Evolutionary conservation across 768 basidiomycete species (phyloP).

Genomic region (Mycena rosella): DNA sequence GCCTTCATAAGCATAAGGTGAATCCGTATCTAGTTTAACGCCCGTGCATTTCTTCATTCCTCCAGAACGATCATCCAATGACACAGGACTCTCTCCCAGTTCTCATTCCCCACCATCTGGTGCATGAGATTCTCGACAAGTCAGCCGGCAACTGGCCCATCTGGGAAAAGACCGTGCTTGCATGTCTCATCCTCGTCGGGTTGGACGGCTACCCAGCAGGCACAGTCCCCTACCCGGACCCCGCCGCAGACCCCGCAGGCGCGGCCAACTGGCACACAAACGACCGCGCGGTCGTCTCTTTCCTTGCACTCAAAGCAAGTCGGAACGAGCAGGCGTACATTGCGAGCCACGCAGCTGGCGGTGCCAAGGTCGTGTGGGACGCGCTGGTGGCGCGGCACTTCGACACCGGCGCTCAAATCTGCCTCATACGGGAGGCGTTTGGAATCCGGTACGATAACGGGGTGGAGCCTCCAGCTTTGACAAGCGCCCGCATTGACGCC

Average conservation of each 20-base stretch:
- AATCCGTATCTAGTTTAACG: too few relatives aligned
- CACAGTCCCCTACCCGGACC: constrained; percentile 12
- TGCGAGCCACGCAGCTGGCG: constrained; percentile 1
- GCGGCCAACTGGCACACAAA: constrained; percentile 22
- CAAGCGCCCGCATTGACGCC: constrained; percentile 29
- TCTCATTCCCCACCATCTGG: constrained; percentile 23
- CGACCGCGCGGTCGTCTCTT: constrained; percentile 27
- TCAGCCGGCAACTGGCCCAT: constrained; percentile 21
- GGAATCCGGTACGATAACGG: constrained; percentile 28
- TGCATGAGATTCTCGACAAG: constrained; percentile 20
- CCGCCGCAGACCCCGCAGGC: constrained; percentile 8
- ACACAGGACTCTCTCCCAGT: background rate
- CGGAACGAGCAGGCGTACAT: constrained; percentile 25
- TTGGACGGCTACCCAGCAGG: constrained; percentile 15
- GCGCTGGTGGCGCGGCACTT: constrained; percentile 21
- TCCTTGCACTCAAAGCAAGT: constrained; percentile 22
- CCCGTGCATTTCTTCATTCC: background rate
- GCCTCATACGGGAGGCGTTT: constrained; percentile 24
- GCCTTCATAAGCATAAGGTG: too few relatives aligned
- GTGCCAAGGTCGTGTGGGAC: constrained; percentile 26
- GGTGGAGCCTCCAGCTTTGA: constrained; percentile 12
- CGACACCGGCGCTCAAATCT: constrained; percentile 19
- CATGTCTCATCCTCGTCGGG: constrained; percentile 24
- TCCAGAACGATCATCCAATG: background rate
- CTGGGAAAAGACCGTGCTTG: constrained; percentile 22